Conservation (phyloP, 1,284 basidiomycete genomes). For the Fomitopsis schrenkii region DNA sequence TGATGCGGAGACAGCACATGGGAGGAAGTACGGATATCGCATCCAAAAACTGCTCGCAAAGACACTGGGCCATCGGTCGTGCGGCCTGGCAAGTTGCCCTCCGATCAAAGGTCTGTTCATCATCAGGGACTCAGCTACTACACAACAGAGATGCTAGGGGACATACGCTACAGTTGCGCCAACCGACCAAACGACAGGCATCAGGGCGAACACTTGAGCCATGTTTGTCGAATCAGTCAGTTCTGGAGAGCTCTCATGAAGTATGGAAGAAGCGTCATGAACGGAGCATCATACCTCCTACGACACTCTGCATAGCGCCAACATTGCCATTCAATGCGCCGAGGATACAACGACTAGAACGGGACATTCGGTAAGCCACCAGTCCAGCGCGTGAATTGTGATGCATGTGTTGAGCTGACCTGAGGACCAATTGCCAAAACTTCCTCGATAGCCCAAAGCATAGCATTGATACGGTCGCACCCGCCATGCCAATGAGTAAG, state of each 20-base stretch:
- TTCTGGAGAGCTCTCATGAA: slow-evolving; percentile 24
- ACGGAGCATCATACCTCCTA: slow-evolving; percentile 24
- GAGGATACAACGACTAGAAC: slow-evolving; percentile 42
- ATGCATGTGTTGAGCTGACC: slow-evolving; percentile 17
- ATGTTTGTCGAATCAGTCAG: slow-evolving; percentile 49
- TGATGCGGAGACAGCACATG: slow-evolving; percentile 39
- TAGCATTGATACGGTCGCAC: slow-evolving; percentile 48
- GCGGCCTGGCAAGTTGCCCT: slow-evolving; percentile 44
- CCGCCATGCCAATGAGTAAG: slow-evolving; percentile 50
- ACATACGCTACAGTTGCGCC: slow-evolving; percentile 44
- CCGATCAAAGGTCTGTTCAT: slow-evolving; percentile 42
- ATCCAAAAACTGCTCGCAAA: slow-evolving; percentile 46
- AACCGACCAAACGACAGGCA: slow-evolving; percentile 45
- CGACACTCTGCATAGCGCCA: slow-evolving; percentile 49
- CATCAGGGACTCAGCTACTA: not conserved
- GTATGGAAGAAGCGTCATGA: not conserved
- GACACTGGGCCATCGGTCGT: slow-evolving; percentile 39
- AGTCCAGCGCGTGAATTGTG: not conserved
- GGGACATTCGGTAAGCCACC: not conserved
- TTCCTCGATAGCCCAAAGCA: slow-evolving; percentile 54
- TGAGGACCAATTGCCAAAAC: slow-evolving; percentile 35
- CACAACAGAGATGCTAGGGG: not conserved
- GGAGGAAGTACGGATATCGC: slow-evolving; percentile 52
- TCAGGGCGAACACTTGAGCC: slow-evolving; percentile 43
- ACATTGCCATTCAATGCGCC: slow-evolving; percentile 52